Evolutionary conservation across 805 yeast species (phyloP).

Genomic region (Barnettozyma siamensis): DNA sequence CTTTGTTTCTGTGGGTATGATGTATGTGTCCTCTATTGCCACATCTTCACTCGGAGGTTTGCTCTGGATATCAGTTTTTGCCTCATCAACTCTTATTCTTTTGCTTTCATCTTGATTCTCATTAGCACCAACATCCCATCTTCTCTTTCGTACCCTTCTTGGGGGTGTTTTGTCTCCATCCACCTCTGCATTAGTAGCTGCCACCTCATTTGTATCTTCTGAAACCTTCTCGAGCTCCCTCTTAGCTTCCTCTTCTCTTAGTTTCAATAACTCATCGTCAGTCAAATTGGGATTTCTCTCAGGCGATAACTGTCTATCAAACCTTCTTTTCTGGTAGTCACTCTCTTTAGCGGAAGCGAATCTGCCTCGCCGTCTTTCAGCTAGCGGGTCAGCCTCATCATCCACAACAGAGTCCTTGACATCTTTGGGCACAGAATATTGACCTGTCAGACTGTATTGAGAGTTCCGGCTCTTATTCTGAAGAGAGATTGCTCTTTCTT

Average conservation of each 20-base stretch:
- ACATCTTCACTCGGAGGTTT: background rate
- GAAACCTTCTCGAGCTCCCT: conserved; percentile 19
- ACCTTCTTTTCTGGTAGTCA: conserved; percentile 42
- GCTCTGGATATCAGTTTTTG: background rate
- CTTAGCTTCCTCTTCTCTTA: conserved; percentile 36
- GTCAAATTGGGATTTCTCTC: conserved; percentile 28
- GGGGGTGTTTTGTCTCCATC: conserved; percentile 26
- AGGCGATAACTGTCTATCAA: conserved; percentile 26
- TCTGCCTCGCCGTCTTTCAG: conserved; percentile 22
- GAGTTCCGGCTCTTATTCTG: background rate
- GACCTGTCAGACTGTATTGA: conserved; percentile 28
- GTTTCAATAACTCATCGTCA: conserved; percentile 38
- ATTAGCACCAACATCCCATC: conserved; percentile 21
- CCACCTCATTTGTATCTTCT: background rate
- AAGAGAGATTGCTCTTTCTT: background rate
- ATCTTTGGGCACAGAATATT: conserved; percentile 36
- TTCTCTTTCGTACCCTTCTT: conserved; percentile 19
- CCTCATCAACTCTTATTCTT: conserved; percentile 14
- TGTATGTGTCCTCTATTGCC: conserved; percentile 30
- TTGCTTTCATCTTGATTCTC: conserved; percentile 13
- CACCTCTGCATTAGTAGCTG: background rate
- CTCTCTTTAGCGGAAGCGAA: conserved; percentile 34
- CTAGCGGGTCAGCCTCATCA: conserved; percentile 26
- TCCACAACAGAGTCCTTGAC: conserved; percentile 24
- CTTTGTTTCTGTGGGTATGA: conserved; percentile 46